These are phyloP conservation scores for Candida bentonensis DNA, from an alignment of 805 yeast genomes.

Conservation along the genomic window DNA sequence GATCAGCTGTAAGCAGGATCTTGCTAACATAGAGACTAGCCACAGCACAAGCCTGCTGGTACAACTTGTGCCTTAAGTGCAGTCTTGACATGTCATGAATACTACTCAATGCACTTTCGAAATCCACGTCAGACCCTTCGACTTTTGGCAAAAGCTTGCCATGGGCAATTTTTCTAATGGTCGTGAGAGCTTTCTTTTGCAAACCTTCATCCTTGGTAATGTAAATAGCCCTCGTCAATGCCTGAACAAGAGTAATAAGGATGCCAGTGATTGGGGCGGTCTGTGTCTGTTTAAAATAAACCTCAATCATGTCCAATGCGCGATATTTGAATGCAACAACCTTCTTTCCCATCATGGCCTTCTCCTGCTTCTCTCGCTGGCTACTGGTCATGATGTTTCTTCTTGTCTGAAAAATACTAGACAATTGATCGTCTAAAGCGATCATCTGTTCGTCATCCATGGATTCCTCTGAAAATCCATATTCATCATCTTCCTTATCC, in stretches of 20 bases:
- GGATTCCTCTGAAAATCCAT: constrained; percentile 61
- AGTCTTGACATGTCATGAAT: background rate
- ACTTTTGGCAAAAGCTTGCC: constrained; percentile 10
- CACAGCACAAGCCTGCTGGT: constrained; percentile 45
- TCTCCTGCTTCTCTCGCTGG: constrained; percentile 44
- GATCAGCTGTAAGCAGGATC: constrained; percentile 25
- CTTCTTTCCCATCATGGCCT: constrained; percentile 64
- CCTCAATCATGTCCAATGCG: constrained; percentile 62
- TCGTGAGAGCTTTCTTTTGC: constrained; percentile 62
- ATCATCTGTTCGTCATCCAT: constrained; percentile 97
- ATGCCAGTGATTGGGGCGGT: constrained; percentile 17
- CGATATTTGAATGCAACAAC: constrained; percentile 68
- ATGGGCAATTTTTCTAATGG: constrained; percentile 32
- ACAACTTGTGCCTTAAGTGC: constrained; percentile 32
- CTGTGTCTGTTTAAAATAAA: constrained; percentile 36
- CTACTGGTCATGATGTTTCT: constrained; percentile 46
- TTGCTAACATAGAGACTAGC: constrained; percentile 54
- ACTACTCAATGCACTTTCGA: background rate
- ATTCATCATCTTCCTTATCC: constrained; percentile 38
- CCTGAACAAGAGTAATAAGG: constrained; percentile 33
- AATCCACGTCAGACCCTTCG: constrained; percentile 8
- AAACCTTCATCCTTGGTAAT: constrained; percentile 55
- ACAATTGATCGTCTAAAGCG: constrained; percentile 75
- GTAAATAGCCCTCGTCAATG: constrained; percentile 46
- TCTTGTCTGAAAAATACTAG: constrained; percentile 75